phyloP scores from a whole-genome alignment of 1,284 basidiomycete species.

The Singerocomus rubriflavus region DNA sequence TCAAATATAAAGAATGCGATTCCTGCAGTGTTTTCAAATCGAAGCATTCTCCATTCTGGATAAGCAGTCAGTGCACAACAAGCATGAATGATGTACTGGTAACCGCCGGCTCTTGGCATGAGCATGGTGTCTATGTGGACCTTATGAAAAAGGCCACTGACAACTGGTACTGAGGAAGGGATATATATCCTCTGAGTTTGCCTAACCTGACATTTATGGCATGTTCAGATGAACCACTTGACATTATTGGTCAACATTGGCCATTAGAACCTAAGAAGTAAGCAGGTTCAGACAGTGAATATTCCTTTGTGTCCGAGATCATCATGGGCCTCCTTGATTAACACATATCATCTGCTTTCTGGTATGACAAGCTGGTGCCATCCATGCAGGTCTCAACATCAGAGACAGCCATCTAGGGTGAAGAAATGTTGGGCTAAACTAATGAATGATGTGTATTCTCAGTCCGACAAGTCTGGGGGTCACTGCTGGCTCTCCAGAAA shows the following conservation, averaged over 20 bases:
- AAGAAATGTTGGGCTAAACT: too few species aligned
- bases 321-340: not conserved
- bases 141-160: not conserved
- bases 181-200: not conserved
- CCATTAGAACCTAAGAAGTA: not conserved
- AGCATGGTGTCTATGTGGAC: not conserved
- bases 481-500: too few species aligned
- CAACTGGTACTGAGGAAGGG: not conserved
- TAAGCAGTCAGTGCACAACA: not conserved
- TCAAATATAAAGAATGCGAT: not conserved
- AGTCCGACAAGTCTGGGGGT: too few species aligned
- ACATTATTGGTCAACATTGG: not conserved
- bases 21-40: not conserved
- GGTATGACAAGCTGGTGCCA: not conserved
- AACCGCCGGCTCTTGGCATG: not conserved
- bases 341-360: fast-evolving
- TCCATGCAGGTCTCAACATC: not conserved
- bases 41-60: not conserved
- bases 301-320: not conserved
- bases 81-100: not conserved
- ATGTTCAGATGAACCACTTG: not conserved
- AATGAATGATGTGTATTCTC: too few species aligned
- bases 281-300: fast-evolving
- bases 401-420: too few species aligned
- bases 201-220: not conserved